Evolutionary conservation across 2,329 filamentous ascomycete species (phyloP).

Genomic region (Phoma sp.): DNA sequence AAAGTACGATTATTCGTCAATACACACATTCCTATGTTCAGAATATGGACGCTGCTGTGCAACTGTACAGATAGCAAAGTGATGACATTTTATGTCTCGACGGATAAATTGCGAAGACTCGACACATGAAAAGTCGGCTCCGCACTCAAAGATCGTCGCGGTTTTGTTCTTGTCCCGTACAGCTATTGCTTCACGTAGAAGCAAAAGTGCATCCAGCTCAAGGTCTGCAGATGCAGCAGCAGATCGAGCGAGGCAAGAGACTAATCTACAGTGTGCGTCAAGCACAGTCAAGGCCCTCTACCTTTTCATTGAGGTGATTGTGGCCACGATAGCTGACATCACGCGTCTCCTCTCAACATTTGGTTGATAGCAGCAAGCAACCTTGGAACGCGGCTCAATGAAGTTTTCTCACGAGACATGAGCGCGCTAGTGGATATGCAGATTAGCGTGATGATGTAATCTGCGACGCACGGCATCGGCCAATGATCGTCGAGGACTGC

Average conservation of each 20-base stretch:
- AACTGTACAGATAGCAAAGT: background rate
- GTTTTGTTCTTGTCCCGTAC: constrained; percentile 48
- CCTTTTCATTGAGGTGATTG: background rate
- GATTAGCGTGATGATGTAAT: background rate
- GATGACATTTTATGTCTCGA: constrained; percentile 39
- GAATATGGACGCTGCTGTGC: background rate
- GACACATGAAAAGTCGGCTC: constrained; percentile 39
- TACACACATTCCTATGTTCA: constrained; percentile 18
- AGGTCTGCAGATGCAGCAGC: constrained; percentile 42
- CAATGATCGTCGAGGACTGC: background rate
- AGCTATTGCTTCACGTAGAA: constrained; percentile 9
- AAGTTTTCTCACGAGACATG: constrained; percentile 1
- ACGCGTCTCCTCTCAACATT: background rate
- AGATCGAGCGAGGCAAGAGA: constrained; percentile 50
- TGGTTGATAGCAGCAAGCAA: constrained; percentile 4
- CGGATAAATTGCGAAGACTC: constrained; percentile 49
- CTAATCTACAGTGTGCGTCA: constrained; percentile 10
- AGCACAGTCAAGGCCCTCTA: background rate
- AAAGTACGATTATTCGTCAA: constrained; percentile 7
- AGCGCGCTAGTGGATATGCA: background rate
- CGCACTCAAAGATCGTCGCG: constrained; percentile 51
- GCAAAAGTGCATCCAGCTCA: constrained; percentile 46
- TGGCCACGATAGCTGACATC: background rate
- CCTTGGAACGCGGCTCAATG: background rate
- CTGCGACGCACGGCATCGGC: background rate